Conservation (phyloP, 176 grass and related monocot genomes). For the Avena atlantica region DNA sequence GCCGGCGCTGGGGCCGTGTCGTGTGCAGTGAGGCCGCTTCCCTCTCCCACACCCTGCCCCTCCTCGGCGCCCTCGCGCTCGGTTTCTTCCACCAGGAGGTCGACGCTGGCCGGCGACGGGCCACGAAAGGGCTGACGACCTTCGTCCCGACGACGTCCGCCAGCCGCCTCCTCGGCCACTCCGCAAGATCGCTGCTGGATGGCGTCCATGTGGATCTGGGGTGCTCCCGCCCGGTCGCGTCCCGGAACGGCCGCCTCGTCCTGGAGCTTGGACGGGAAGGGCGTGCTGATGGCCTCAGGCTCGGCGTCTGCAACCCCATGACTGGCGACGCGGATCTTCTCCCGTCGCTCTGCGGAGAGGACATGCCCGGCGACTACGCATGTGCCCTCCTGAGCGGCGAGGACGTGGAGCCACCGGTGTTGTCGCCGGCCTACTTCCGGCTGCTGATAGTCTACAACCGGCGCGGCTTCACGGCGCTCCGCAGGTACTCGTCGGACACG, state of each 20-base stretch:
- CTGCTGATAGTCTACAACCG: conserved; percentile 34
- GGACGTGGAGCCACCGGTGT: background rate
- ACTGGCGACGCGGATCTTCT: background rate
- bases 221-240: background rate
- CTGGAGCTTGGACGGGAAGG: background rate
- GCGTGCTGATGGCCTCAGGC: background rate
- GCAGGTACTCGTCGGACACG: conserved; percentile 23
- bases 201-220: background rate
- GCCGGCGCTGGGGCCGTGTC: background rate
- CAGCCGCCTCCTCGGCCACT: background rate
- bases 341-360: background rate
- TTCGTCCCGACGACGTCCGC: background rate
- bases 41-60: background rate
- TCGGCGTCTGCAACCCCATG: conserved; percentile 32
- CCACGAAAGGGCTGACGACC: background rate
- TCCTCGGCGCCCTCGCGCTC: background rate
- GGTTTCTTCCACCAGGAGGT: background rate
- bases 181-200: background rate
- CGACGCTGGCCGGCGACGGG: background rate
- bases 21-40: background rate
- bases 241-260: conserved; percentile 9
- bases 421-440: background rate
- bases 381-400: conserved; percentile 15
- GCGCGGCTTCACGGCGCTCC: conserved; percentile 7
- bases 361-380: conserved; percentile 1